Evolutionary conservation across 139 green algal genomes (phyloP).

Genomic region (Haematococcus sp.): DNA sequence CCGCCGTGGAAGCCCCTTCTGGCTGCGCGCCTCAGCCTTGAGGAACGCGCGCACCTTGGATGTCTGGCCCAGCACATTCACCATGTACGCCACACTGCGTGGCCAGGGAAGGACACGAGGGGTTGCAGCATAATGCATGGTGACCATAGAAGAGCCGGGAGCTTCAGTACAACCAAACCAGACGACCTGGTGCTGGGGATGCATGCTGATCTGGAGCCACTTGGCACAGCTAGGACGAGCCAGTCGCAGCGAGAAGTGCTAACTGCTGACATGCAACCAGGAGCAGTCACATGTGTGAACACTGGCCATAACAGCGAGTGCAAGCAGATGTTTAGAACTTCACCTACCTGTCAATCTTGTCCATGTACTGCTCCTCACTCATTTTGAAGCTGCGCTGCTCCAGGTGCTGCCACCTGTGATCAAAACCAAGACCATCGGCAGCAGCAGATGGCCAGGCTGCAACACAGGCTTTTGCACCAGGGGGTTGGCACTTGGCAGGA

Average conservation of each 20-base stretch:
- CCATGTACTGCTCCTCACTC: conserved; percentile 51
- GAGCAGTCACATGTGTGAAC: too few relatives aligned
- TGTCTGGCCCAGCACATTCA: conserved; percentile 50
- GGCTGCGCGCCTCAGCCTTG: conserved; percentile 20
- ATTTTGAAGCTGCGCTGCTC: conserved; percentile 57
- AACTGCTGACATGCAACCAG: too few relatives aligned
- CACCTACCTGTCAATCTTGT: conserved; percentile 50
- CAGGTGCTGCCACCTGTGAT: conserved; percentile 53
- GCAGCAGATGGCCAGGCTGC: too few relatives aligned
- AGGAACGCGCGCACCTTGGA: conserved; percentile 45
- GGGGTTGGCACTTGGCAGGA: too few relatives aligned
- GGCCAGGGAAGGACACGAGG: background rate
- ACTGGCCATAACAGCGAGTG: too few relatives aligned
- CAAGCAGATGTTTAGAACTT: too few relatives aligned
- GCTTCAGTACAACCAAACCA: background rate
- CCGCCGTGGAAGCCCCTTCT: conserved; percentile 45
- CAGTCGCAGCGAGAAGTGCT: too few relatives aligned
- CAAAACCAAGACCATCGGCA: background rate
- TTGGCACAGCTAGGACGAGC: too few relatives aligned
- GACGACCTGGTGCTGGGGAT: background rate
- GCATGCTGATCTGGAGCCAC: too few relatives aligned
- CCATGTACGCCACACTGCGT: conserved; percentile 26
- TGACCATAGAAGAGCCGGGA: too few relatives aligned
- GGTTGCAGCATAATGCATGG: background rate
- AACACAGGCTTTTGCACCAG: too few relatives aligned